Evolutionary conservation across 139 green algal species (phyloP).

Genomic region (Chlamydomonas incerta): DNA sequence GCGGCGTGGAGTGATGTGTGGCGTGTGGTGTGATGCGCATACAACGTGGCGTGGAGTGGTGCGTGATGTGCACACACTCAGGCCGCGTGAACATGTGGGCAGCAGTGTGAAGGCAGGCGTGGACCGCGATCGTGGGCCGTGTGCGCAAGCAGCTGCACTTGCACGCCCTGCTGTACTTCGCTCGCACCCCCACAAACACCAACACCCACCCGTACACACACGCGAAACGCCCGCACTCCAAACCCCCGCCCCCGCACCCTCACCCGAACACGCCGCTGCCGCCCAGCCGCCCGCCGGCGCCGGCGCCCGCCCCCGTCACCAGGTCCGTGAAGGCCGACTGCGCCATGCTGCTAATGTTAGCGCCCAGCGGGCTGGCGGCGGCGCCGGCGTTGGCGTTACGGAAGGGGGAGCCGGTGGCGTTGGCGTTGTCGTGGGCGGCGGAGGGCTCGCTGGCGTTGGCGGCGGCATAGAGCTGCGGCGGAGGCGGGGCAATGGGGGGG

Average conservation of each 20-base stretch:
- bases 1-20: no score
- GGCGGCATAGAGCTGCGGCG: not conserved
- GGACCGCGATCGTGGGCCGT: no score
- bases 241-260: not conserved
- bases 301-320: not conserved
- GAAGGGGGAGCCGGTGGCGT: not conserved
- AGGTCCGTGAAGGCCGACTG: conserved; percentile 7
- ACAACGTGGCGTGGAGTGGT: no score
- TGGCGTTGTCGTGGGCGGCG: not conserved
- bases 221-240: no score
- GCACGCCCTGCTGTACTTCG: no score
- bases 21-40: no score
- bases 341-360: conserved; percentile 8
- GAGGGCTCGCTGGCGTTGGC: not conserved
- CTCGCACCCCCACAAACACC: no score
- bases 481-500: not conserved
- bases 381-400: not conserved
- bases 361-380: not conserved
- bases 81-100: no score
- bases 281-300: not conserved
- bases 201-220: not conserved
- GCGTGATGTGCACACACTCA: no score
- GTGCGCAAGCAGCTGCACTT: no score
- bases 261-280: not conserved
- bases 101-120: no score